Base-by-base conservation (phyloP, 179 eudicot species). In the Corrigiola litoralis region DNA sequence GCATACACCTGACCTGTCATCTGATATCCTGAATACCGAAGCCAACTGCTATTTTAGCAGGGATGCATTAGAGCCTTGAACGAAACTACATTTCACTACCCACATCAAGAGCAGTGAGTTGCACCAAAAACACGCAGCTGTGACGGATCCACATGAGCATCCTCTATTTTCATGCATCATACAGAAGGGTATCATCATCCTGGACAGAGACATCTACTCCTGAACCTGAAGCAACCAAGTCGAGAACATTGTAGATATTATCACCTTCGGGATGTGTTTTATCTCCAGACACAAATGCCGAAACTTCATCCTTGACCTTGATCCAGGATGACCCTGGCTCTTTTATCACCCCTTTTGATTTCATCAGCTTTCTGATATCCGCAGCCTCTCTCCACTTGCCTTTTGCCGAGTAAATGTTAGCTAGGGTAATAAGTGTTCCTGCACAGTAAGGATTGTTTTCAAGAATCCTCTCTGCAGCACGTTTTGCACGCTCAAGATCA, bases 261-360 rank as follows among this genome's bases (percentile, higher is more conserved):
- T 82, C 85, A 21, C 77, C 59, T 18, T 77, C 73, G 3, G 90
- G 84, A 71, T 90, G 92, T 53, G 78, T 61, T 54, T 67, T 78
- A 73, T 87, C 96, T 33, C 90, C 92, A 6, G 95, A 82, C n/a
- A 86, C 92, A 68, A 92, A 92, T 50, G 90, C 65, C 21, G 83
- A 75, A 59, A 87, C 87, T 61, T 67, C 77, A 45, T 82, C 88
- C 73, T 81, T 85, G 67, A 85, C 68, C 79, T 87, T 84, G 25
- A 84, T 75, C 96, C 92, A 90, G 59, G 96, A 87, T 74, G 95
- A 87, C 51, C 95, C 95, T n/a, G 87, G 84, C 78, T 90, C 96
- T 78, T 92, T 92, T 7, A 70, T 75, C n/a, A 92, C 81, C 27
- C 96, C 95, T 78, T 82, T 82, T 33, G 81, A 80, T 73, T 61